Conservation (phyloP, 495 filamentous ascomycete species). For the Hypoxylon perforatum region DNA sequence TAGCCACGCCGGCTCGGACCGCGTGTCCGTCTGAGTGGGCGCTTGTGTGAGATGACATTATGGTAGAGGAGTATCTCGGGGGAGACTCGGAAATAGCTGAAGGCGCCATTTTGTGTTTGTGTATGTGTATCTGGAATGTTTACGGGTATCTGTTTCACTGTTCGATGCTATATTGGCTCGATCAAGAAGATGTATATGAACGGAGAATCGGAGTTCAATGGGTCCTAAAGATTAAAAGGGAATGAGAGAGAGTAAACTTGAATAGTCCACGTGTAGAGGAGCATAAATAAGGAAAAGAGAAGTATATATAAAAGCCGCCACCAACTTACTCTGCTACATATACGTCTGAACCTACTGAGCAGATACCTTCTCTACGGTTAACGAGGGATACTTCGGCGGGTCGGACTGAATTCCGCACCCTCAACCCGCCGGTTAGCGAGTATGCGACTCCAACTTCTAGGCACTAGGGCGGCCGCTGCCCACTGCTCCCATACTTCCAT, state of each 20-base stretch:
- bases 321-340: neutral
- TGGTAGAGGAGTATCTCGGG: slow-evolving; percentile 51
- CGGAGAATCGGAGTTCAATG: neutral
- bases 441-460: neutral
- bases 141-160: neutral
- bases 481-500: too few relatives aligned
- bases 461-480: neutral
- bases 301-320: too few relatives aligned
- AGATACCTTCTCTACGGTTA: slow-evolving; percentile 11
- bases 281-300: neutral
- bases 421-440: neutral
- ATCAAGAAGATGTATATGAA: too few relatives aligned
- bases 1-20: slow-evolving; percentile 56
- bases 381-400: slow-evolving; percentile 28
- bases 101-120: slow-evolving; percentile 69
- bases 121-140: slow-evolving; percentile 9
- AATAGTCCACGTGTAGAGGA: neutral
- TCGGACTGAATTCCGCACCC: slow-evolving; percentile 39
- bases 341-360: neutral
- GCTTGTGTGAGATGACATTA: too few relatives aligned
- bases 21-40: slow-evolving; percentile 55
- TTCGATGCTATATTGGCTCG: too few relatives aligned
- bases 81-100: slow-evolving; percentile 71
- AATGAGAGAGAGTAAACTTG: neutral
- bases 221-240: too few relatives aligned